Percentiles rank a stretch among this genome's conserved stretches.
These are phyloP conservation scores for Spathaspora passalidarum DNA, from an alignment of 805 yeast genomes.

Conservation along the genomic window DNA sequence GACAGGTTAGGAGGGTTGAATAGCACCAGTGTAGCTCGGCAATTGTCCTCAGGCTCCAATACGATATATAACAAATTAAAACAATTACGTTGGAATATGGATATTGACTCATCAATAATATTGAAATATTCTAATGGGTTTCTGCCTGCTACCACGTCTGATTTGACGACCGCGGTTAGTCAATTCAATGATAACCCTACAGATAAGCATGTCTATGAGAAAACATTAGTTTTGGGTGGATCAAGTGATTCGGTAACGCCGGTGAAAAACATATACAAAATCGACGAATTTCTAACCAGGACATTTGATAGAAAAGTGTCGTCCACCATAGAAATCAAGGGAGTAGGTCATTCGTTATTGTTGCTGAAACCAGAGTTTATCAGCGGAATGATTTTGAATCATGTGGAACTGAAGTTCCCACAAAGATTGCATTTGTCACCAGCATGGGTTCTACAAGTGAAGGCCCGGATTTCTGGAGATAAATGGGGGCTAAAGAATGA, in stretches of 20 bases:
- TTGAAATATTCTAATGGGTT: constrained; percentile 54
- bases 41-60: constrained; percentile 30
- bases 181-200: constrained; percentile 32
- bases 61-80: constrained; percentile 43
- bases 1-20: constrained; percentile 64
- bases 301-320: constrained; percentile 25
- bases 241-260: constrained; percentile 57
- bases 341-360: constrained; percentile 65
- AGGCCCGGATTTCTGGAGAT: constrained; percentile 61
- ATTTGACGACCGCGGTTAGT: constrained; percentile 40
- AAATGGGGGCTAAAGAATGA: constrained; percentile 82
- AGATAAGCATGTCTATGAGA: constrained; percentile 31
- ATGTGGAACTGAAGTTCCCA: constrained; percentile 48
- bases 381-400: constrained; percentile 60
- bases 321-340: constrained; percentile 34
- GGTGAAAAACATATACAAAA: constrained; percentile 26
- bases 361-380: constrained; percentile 61
- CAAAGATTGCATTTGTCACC: constrained; percentile 53
- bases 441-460: constrained; percentile 66
- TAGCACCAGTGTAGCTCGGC: constrained; percentile 59
- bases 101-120: constrained; percentile 53
- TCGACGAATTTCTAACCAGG: constrained; percentile 23
- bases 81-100: constrained; percentile 72
- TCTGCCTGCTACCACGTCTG: constrained; percentile 37
- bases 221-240: constrained; percentile 59